These are phyloP conservation scores for Rhytidiadelphus loreus DNA, from an alignment of 225 moss, liverwort and hornwort genomes.

Conservation along the genomic window DNA sequence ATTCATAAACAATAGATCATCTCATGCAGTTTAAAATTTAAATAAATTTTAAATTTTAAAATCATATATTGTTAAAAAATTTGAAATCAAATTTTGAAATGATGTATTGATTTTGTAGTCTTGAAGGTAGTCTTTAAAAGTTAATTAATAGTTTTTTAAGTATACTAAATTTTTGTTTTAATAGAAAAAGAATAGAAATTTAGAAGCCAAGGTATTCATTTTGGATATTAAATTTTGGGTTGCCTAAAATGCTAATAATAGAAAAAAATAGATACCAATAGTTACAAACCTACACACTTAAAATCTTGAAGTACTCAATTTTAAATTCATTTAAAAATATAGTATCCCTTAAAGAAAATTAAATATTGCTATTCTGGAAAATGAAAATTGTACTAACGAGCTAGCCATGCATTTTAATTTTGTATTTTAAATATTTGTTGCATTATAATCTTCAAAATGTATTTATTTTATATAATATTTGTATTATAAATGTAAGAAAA, in stretches of 20 bases:
- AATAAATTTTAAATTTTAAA: too few species aligned
- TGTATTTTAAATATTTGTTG: neutral
- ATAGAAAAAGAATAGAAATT: neutral
- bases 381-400: neutral
- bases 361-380: neutral
- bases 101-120: neutral
- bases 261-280: neutral
- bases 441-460: fast-evolving
- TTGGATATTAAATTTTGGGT: neutral
- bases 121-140: neutral
- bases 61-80: too few species aligned
- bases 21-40: too few species aligned
- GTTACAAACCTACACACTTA: neutral
- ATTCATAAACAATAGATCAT: too few species aligned
- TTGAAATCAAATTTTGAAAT: neutral
- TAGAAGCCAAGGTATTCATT: neutral
- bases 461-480: too few species aligned
- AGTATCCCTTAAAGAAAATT: neutral
- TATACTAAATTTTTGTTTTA: neutral
- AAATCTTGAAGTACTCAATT: neutral
- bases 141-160: neutral
- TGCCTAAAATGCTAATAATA: neutral
- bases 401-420: neutral
- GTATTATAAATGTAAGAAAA: too few species aligned
- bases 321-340: neutral